Base-by-base conservation (phyloP, 371 early-diverging fungal species). In the Actinomortierella ambigua region DNA sequence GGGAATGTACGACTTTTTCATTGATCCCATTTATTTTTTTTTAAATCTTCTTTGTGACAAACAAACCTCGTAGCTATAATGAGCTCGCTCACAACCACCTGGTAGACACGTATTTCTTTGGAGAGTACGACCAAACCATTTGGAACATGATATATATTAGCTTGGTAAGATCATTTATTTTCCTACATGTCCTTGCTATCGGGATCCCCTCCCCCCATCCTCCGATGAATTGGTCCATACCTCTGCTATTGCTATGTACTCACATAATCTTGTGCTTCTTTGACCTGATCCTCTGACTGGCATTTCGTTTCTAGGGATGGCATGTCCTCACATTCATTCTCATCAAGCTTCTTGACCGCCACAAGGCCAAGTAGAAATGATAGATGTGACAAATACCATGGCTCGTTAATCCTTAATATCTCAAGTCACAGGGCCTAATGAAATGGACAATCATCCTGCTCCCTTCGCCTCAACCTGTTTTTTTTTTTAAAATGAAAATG, bases 111-210 rank as follows among this genome's bases (percentile, higher is more conserved):
- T 71, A 65, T n/a, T 53, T 66, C 5, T 65, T 71, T 23, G 71
- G 59, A 23, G 26, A 65, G 13, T 71, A 71, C 14, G 49, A 65
- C 28, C 39, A 46, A 1, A 66, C 71, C 0, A 65, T 71, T 40
- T 39, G 61, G 56, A 51, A 50, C n/a, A 71, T 71, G 65, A 34
- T 65, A 22, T 71, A 71, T 23, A 71, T 71, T 43, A 55, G 60
- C 6, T 52, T 71, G n/a, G 67, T 60, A 64, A 52, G 60, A n/a
- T 46, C 22, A 11, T 34, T 34, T 34, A 11, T 34, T 34, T 34
- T n/a, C 22, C 11, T 42, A n/a, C 28, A 15, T 41, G 14, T 2
- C 23, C 6, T 42, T 41, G 15, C 24, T 0, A 22, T n/a, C n/a
- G n/a, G n/a, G n/a, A n/a, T n/a, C n/a, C n/a, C n/a, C n/a, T n/a